These are phyloP conservation scores for Candida sojae DNA, from an alignment of 1,139 yeast genomes.

Conservation along the genomic window DNA sequence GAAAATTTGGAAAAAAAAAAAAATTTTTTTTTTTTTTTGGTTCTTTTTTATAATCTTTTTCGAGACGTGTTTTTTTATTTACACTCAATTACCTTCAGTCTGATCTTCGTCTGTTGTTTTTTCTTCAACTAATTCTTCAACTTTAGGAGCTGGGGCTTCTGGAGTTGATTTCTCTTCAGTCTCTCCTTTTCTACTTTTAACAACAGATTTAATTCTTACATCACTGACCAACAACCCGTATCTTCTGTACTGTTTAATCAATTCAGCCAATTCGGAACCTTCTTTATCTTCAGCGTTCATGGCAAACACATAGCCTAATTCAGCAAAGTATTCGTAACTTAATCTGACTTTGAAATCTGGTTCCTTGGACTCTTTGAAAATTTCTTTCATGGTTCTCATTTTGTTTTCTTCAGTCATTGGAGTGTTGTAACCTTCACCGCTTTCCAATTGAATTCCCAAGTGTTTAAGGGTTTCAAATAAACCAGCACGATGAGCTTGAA, in stretches of 20 bases:
- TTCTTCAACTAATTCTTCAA: constrained; percentile 7
- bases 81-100: not conserved
- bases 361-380: constrained; percentile 18
- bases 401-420: constrained; percentile 41
- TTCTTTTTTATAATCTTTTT: not conserved
- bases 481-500: constrained; percentile 77
- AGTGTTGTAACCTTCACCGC: constrained; percentile 84
- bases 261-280: constrained; percentile 33
- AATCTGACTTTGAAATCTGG: constrained; percentile 42
- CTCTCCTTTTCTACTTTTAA: constrained; percentile 36
- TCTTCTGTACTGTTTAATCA: constrained; percentile 58
- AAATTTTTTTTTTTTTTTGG: not conserved
- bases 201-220: constrained; percentile 42
- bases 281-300: constrained; percentile 32
- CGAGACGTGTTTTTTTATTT: not conserved
- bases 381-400: constrained; percentile 25
- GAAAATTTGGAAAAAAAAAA: not conserved
- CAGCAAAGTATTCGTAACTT: constrained; percentile 54
- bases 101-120: not conserved
- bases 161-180: constrained; percentile 1
- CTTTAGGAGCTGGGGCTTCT: not conserved
- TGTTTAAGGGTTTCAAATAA: constrained; percentile 57
- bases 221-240: constrained; percentile 58
- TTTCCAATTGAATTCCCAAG: constrained; percentile 62
- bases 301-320: constrained; percentile 50